Evolutionary conservation across 441 rosid genomes (phyloP).

Genomic region (Iberis amara): DNA sequence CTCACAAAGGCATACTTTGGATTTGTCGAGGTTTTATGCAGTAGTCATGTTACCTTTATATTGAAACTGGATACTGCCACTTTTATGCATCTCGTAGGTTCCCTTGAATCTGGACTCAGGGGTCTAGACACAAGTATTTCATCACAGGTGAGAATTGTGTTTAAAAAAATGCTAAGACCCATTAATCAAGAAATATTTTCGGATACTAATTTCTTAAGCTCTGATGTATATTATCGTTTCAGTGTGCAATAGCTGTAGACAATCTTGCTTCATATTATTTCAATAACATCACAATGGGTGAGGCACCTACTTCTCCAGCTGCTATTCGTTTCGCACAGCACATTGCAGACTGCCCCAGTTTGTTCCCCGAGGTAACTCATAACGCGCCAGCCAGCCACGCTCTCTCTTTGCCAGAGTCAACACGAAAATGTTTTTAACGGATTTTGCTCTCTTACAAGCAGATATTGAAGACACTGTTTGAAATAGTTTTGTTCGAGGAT

Average conservation of each 20-base stretch:
- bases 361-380: slow-evolving; percentile 83
- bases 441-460: slow-evolving; percentile 35
- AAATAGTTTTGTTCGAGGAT: slow-evolving; percentile 92
- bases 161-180: background rate
- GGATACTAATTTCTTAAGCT: slow-evolving; percentile 2
- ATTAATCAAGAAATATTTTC: background rate
- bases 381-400: background rate
- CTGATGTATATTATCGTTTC: slow-evolving; percentile 30
- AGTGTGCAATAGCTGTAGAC: slow-evolving; percentile 97
- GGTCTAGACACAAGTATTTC: slow-evolving; percentile 85
- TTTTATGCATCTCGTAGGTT: slow-evolving; percentile 88
- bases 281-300: slow-evolving; percentile 91
- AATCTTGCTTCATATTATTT: slow-evolving; percentile 91
- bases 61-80: slow-evolving; percentile 79
- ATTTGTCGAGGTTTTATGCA: slow-evolving; percentile 84
- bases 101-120: slow-evolving; percentile 97
- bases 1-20: slow-evolving; percentile 90
- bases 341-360: slow-evolving; percentile 79
- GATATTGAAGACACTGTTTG: slow-evolving; percentile 92
- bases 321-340: slow-evolving; percentile 72
- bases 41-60: slow-evolving; percentile 64
- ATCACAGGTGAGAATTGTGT: slow-evolving; percentile 62
- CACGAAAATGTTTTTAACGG: background rate
- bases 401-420: slow-evolving; percentile 7
- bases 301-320: slow-evolving; percentile 69